Conservation (phyloP, 306 rosid genomes). For the Dicorynia guianensis region DNA sequence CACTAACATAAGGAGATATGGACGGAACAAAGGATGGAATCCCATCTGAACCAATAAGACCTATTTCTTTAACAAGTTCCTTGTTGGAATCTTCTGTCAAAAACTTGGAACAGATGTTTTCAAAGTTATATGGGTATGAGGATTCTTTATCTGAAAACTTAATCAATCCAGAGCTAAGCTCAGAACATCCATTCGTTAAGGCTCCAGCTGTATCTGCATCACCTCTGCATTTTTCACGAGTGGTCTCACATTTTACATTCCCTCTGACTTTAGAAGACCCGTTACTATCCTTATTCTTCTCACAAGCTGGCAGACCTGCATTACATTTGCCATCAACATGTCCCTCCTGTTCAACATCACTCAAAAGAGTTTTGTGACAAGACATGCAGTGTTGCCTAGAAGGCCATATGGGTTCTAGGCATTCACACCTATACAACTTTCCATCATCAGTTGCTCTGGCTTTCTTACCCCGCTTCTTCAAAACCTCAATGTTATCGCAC, state of each 20-base stretch:
- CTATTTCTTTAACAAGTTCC: slow-evolving; percentile 76
- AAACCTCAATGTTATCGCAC: slow-evolving; percentile 53
- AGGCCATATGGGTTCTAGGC: slow-evolving; percentile 89
- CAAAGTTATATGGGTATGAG: slow-evolving; percentile 74
- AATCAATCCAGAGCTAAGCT: slow-evolving; percentile 67
- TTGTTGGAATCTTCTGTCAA: slow-evolving; percentile 75
- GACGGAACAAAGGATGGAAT: slow-evolving; percentile 66
- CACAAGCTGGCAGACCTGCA: slow-evolving; percentile 51
- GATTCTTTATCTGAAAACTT: slow-evolving; percentile 74
- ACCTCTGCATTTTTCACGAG: slow-evolving; percentile 54
- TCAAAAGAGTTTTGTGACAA: slow-evolving; percentile 77
- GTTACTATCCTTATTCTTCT: slow-evolving; percentile 62
- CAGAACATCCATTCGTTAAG: slow-evolving; percentile 50
- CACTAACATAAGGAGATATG: slow-evolving; percentile 62
- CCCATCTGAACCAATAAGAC: slow-evolving; percentile 83
- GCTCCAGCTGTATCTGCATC: slow-evolving; percentile 54
- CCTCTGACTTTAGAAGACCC: slow-evolving; percentile 69
- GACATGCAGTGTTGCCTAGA: slow-evolving; percentile 81
- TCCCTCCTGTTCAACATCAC: slow-evolving; percentile 75
- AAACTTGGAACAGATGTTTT: slow-evolving; percentile 78
- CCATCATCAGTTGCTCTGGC: slow-evolving; percentile 61
- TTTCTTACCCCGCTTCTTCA: slow-evolving; percentile 63
- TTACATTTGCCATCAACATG: slow-evolving; percentile 79
- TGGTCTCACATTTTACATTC: slow-evolving; percentile 55
- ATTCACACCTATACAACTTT: slow-evolving; percentile 80